A percentile compares a stretch with the other conserved stretches of the same genome.
phyloP scores from a whole-genome alignment of 2,329 filamentous ascomycete genomes.

The Trichoderma harzianum region DNA sequence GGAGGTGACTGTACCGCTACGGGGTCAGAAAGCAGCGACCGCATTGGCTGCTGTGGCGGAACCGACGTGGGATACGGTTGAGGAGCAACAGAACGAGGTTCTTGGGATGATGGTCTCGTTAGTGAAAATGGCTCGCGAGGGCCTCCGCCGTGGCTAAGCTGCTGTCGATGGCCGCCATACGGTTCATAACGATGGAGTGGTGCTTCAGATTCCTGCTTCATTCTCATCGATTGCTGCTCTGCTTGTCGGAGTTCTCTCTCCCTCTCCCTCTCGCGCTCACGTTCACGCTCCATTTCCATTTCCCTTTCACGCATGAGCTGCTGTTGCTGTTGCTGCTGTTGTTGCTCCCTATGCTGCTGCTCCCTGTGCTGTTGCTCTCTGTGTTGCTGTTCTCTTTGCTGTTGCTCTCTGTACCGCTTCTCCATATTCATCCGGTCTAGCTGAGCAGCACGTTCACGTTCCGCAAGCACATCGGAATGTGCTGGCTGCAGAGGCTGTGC shows the following conservation, averaged over 20 bases:
- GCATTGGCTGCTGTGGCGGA: conserved; percentile 40
- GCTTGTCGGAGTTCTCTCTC: conserved; percentile 31
- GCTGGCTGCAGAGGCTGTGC: conserved; percentile 35
- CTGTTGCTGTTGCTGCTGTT: conserved; percentile 21
- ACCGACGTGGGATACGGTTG: conserved; percentile 30
- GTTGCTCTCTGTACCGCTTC: conserved; percentile 28
- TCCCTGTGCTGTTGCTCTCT: conserved; percentile 18
- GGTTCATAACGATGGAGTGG: conserved; percentile 43
- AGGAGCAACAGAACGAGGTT: conserved; percentile 40
- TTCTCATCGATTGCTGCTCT: conserved; percentile 32
- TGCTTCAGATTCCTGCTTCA: conserved; percentile 52
- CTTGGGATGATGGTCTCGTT: conserved; percentile 39
- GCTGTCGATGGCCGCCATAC: conserved; percentile 38
- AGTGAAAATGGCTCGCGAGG: conserved; percentile 42
- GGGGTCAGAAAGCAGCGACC: conserved; percentile 40
- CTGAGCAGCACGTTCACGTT: conserved; percentile 27
- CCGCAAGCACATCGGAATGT: conserved; percentile 34
- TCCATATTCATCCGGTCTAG: conserved; percentile 34
- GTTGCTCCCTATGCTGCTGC: conserved; percentile 21
- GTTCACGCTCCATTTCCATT: conserved; percentile 21
- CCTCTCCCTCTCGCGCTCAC: conserved; percentile 25
- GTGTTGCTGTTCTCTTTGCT: conserved; percentile 20
- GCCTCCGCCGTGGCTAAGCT: conserved; percentile 36
- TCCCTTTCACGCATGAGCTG: conserved; percentile 8
- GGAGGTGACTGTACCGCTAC: conserved; percentile 38